Base-by-base conservation (phyloP, 345 rosid species). In the Durio zibethinus region DNA sequence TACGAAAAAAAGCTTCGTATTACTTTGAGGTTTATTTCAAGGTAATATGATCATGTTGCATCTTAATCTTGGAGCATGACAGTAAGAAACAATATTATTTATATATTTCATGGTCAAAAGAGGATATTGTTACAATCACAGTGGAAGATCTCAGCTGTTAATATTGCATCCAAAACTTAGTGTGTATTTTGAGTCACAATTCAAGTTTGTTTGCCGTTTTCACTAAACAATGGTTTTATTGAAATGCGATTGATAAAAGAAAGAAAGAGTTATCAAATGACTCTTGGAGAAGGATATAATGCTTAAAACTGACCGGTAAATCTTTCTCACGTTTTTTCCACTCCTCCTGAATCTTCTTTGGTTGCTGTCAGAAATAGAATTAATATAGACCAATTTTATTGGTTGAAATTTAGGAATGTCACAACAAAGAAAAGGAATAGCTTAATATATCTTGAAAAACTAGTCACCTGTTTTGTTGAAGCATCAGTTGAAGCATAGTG, bases 281-380 rank as follows among this genome's bases (percentile, higher is more conserved):
- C 36, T 57, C n/a, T 15, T 1, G 0, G 21, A 60, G 4, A 74
- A 43, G 65, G 33, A 35, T 31, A 74, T 54, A 57, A 52, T 45
- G 42, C 35, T n/a, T 15, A 42, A 74, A 48, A 80, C 79, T 43
- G 59, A 92, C 99, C 98, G 99, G 98, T 89, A 95, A 87, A 85
- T 93, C 94, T 69, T 90, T 88, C 84, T 90, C 92, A 73, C 92
- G 88, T 74, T 86, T 90, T 84, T 35, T 89, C 99, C 99, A 95
- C 81, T 95, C 99, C 5, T 93, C 96, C 83, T 88, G 94, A 77
- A 93, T 91, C 83, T 83, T 83, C 76, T 89, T 90, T 2, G 90
- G 60, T 56, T 88, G 90, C 99, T 91, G 80, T 23, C 43, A 75
- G 20, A 53, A 79, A 69, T 50, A 85, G 42, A 9, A 70, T 36